Conservation (phyloP, 2,329 filamentous ascomycete species). For the Ophiostoma triangulosporum region DNA sequence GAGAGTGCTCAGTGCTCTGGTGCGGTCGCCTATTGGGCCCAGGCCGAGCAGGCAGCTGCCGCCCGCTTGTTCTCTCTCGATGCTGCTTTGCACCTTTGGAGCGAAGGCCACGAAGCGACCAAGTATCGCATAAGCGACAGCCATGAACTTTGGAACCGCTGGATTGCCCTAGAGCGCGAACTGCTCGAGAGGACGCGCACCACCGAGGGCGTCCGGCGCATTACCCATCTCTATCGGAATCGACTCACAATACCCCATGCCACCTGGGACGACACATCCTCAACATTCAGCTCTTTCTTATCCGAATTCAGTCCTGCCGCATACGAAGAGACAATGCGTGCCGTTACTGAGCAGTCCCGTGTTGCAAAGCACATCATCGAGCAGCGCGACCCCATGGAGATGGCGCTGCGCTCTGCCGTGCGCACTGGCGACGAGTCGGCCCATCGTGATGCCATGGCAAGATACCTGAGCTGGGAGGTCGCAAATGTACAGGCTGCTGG, state of each 20-base stretch:
- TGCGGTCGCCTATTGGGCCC: constrained; percentile 40
- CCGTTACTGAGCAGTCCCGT: constrained; percentile 48
- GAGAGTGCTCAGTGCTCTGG: constrained; percentile 43
- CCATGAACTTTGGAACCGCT: constrained; percentile 66
- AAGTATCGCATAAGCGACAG: constrained; percentile 65
- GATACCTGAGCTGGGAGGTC: constrained; percentile 82
- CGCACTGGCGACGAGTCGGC: constrained; percentile 41
- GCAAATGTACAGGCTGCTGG: constrained; percentile 39
- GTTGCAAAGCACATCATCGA: constrained; percentile 50
- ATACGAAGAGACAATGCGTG: constrained; percentile 64
- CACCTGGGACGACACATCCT: constrained; percentile 61
- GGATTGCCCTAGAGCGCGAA: constrained; percentile 57
- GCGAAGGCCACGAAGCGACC: constrained; percentile 56
- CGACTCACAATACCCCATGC: constrained; percentile 60
- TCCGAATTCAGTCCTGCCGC: constrained; percentile 54
- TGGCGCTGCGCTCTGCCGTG: constrained; percentile 46
- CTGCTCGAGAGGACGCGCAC: constrained; percentile 45
- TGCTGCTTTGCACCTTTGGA: constrained; percentile 53
- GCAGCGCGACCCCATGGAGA: constrained; percentile 54
- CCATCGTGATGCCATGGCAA: constrained; percentile 37
- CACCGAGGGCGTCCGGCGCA: constrained; percentile 44
- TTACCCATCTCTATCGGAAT: constrained; percentile 56
- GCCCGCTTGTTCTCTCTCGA: constrained; percentile 60
- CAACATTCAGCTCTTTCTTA: constrained; percentile 61
- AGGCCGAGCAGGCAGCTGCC: constrained; percentile 56